Evolutionary conservation across 495 filamentous ascomycete species (phyloP).

Genomic region (Penicillium dipodomyicola): DNA sequence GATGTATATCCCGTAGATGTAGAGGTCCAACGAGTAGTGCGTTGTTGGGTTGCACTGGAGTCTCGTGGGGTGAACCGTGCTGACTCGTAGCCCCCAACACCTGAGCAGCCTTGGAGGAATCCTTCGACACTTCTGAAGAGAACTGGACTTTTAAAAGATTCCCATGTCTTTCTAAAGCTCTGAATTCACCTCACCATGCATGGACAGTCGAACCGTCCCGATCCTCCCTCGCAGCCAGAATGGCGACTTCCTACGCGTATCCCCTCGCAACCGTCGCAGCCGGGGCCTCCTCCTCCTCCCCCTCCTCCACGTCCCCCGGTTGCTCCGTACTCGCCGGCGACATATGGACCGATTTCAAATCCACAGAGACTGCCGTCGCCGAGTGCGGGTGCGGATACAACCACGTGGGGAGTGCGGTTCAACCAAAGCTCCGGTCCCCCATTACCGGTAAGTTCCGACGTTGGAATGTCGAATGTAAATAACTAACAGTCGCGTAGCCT

Average conservation of each 20-base stretch:
- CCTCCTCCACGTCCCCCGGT: constrained; percentile 38
- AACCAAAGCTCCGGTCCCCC: constrained; percentile 41
- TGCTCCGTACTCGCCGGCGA: constrained; percentile 39
- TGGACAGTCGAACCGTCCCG: constrained; percentile 21
- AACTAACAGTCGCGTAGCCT: constrained; percentile 31
- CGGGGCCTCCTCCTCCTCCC: constrained; percentile 13
- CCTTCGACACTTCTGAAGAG: background rate
- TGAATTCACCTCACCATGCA: constrained; percentile 24
- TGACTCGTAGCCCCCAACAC: background rate
- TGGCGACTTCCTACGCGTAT: constrained; percentile 36
- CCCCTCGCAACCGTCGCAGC: constrained; percentile 20
- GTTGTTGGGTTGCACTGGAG: background rate
- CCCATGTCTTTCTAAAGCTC: background rate
- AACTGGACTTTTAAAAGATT: background rate
- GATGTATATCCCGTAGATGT: background rate
- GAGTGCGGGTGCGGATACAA: constrained; percentile 31
- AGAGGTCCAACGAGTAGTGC: background rate
- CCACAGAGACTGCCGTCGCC: constrained; percentile 25
- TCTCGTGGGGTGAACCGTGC: constrained; percentile 7
- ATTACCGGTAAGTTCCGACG: constrained; percentile 44
- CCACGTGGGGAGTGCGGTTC: constrained; percentile 47
- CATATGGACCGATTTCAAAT: constrained; percentile 39
- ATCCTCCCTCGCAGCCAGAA: constrained; percentile 40
- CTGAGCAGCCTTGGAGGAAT: background rate
- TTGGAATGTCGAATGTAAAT: background rate